phyloP scores from a whole-genome alignment of 805 yeast species.

The Komagataella pastoris region DNA sequence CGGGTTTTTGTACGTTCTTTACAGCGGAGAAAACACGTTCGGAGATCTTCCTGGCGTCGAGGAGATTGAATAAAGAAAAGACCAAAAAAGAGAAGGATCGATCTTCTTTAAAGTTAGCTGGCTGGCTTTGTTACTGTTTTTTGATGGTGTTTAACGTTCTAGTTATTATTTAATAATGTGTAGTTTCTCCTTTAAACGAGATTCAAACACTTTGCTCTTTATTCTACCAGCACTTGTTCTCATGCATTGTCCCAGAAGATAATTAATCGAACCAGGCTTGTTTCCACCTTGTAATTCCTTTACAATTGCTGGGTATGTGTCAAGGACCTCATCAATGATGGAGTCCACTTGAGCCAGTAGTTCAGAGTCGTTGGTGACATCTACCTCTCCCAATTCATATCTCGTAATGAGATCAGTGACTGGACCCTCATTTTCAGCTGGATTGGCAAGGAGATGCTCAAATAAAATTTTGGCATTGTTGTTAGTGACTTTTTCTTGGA shows the following conservation, averaged over 20 bases:
- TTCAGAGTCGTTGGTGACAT: conserved; percentile 7
- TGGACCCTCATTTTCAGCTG: conserved; percentile 17
- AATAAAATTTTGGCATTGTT: conserved; percentile 58
- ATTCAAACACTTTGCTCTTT: conserved; percentile 13
- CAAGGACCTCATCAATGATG: conserved; percentile 21
- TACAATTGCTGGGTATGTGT: conserved; percentile 38
- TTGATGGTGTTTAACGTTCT: conserved; percentile 2
- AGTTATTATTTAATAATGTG: not conserved
- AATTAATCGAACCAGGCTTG: conserved; percentile 53
- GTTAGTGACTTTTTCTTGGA: conserved; percentile 35
- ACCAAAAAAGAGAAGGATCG: not conserved
- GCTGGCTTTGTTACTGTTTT: conserved; percentile 1
- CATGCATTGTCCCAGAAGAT: conserved; percentile 78
- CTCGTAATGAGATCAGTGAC: conserved; percentile 36
- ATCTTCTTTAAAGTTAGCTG: conserved; percentile 2
- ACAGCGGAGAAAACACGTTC: conserved; percentile 96
- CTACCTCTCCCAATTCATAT: conserved; percentile 29
- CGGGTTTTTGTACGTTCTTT: conserved; percentile 90
- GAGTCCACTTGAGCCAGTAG: conserved; percentile 3
- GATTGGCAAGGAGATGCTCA: conserved; percentile 42
- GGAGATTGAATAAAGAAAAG: conserved; percentile 6
- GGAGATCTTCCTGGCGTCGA: conserved; percentile 33
- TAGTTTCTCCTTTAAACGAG: conserved; percentile 8
- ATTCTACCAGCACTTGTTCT: conserved; percentile 56
- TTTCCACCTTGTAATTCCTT: conserved; percentile 42